phyloP scores from a whole-genome alignment of 1,139 yeast genomes.

The Pichia sp. region DNA sequence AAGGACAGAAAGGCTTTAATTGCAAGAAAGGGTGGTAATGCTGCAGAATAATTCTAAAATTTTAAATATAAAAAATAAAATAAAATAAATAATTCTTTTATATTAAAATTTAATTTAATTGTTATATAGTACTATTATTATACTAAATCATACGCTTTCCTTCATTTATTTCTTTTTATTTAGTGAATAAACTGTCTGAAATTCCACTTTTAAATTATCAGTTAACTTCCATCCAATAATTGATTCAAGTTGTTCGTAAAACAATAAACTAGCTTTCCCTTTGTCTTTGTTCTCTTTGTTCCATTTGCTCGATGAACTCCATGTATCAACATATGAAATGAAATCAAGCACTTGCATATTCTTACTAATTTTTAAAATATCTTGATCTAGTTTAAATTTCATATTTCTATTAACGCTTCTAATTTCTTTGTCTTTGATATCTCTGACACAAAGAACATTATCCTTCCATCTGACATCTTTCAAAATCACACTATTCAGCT shows the following conservation, averaged over 20 bases:
- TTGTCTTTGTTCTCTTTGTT: constrained; percentile 32
- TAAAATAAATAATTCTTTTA: not conserved
- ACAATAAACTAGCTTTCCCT: constrained; percentile 21
- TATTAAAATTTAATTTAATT: constrained; percentile 6
- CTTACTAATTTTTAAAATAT: constrained; percentile 30
- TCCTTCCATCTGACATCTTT: constrained; percentile 19
- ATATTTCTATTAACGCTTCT: not conserved
- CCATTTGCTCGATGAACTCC: constrained; percentile 73
- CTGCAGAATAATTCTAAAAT: constrained; percentile 37
- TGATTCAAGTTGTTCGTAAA: constrained; percentile 24
- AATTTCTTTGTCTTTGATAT: constrained; percentile 14
- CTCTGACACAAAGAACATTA: constrained; percentile 26
- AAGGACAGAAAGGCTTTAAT: constrained; percentile 98
- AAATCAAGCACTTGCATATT: constrained; percentile 40
- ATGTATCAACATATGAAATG: constrained; percentile 48
- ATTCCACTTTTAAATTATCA: constrained; percentile 23
- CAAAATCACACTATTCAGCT: constrained; percentile 26
- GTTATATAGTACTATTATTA: constrained; percentile 2
- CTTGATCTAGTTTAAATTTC: constrained; percentile 10
- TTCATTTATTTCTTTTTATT: not conserved
- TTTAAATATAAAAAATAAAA: not conserved
- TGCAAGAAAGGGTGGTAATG: constrained; percentile 86
- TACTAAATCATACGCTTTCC: not conserved
- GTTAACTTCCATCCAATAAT: constrained; percentile 18
- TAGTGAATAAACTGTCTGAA: constrained; percentile 36